A percentile compares a stretch with the other conserved stretches of the same genome.
These are phyloP conservation scores for Mycothermus thermophilus DNA, from an alignment of 495 filamentous ascomycete genomes.

Conservation along the genomic window DNA sequence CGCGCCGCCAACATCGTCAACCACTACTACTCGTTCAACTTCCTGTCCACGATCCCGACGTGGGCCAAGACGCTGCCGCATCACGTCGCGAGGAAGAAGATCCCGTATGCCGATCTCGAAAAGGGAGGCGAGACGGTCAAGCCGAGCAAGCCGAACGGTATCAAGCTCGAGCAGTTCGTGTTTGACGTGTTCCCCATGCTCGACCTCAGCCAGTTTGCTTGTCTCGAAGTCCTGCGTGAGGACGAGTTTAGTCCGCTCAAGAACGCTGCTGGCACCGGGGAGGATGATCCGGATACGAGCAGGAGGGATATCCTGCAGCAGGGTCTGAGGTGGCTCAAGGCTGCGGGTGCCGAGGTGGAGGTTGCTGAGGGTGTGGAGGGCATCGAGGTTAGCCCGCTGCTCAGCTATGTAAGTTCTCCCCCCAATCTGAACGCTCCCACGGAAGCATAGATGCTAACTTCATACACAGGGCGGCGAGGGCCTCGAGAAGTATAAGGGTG, in stretches of 20 bases:
- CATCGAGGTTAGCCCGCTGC: conserved; percentile 82
- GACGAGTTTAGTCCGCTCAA: conserved; percentile 98
- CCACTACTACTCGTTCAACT: conserved; percentile 95
- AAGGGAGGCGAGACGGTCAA: conserved; percentile 69
- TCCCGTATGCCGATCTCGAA: conserved; percentile 65
- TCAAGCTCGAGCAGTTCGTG: conserved; percentile 98
- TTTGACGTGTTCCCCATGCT: conserved; percentile 96
- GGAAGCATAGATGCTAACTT: conserved; percentile 16
- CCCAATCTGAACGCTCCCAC: background rate
- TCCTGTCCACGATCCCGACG: conserved; percentile 77
- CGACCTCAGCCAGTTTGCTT: conserved; percentile 77
- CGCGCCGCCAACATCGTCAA: conserved; percentile 98
- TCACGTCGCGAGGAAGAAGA: conserved; percentile 97
- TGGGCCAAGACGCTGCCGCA: conserved; percentile 81
- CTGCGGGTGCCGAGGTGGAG: conserved; percentile 64
- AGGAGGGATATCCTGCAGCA: conserved; percentile 78
- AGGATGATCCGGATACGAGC: conserved; percentile 92
- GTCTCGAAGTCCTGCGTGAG: conserved; percentile 88
- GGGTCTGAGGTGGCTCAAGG: conserved; percentile 70
- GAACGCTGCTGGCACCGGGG: conserved; percentile 79
- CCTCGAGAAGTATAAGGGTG: conserved; percentile 58
- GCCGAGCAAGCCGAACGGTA: conserved; percentile 86
- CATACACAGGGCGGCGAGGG: conserved; percentile 69
- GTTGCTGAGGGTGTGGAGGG: conserved; percentile 41
- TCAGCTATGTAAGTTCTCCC: conserved; percentile 77